Percentiles rank a stretch among this genome's conserved stretches.
These are phyloP conservation scores for Oryza coarctata DNA, from an alignment of 176 grass and related monocot species.

Conservation along the genomic window DNA sequence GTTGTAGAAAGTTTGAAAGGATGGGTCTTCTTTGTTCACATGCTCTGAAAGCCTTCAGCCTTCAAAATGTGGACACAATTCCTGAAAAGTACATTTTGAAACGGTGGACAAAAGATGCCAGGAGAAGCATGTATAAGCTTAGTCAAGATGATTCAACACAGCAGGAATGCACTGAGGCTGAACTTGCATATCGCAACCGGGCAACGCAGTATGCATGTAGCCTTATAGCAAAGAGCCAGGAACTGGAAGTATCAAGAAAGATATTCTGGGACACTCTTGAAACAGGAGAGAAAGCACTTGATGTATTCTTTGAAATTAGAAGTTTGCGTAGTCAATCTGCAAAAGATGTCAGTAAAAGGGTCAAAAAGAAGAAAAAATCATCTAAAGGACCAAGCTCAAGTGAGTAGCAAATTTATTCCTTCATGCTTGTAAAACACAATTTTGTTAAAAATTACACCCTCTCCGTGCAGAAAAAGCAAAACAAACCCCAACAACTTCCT, in stretches of 20 bases:
- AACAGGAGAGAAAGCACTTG: conserved; percentile 69
- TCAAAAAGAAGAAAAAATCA: conserved; percentile 59
- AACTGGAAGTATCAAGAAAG: conserved; percentile 74
- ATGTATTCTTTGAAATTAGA: conserved; percentile 83
- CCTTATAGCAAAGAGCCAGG: conserved; percentile 68
- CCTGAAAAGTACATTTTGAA: conserved; percentile 83
- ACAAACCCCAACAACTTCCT: conserved; percentile 41
- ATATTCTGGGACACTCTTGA: conserved; percentile 84
- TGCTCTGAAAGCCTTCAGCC: conserved; percentile 68
- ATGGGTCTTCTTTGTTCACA: conserved; percentile 85
- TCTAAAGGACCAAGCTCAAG: conserved; percentile 56
- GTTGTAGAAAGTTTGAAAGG: conserved; percentile 78
- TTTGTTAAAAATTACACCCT: conserved; percentile 33
- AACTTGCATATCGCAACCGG: conserved; percentile 66
- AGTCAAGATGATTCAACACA: conserved; percentile 67
- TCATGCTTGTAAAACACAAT: conserved; percentile 14
- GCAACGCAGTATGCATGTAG: conserved; percentile 74
- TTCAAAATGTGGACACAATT: conserved; percentile 79
- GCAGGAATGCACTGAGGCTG: conserved; percentile 66
- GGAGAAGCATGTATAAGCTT: conserved; percentile 61
- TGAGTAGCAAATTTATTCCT: conserved; percentile 42
- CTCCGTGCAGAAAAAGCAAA: conserved; percentile 50
- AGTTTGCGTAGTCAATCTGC: conserved; percentile 55
- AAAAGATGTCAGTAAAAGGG: conserved; percentile 61
- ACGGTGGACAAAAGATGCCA: conserved; percentile 84